A percentile compares a stretch with the other conserved stretches of the same genome.
Evolutionary conservation across 768 basidiomycete genomes (phyloP).

Genomic region (Butyriboletus loyo): DNA sequence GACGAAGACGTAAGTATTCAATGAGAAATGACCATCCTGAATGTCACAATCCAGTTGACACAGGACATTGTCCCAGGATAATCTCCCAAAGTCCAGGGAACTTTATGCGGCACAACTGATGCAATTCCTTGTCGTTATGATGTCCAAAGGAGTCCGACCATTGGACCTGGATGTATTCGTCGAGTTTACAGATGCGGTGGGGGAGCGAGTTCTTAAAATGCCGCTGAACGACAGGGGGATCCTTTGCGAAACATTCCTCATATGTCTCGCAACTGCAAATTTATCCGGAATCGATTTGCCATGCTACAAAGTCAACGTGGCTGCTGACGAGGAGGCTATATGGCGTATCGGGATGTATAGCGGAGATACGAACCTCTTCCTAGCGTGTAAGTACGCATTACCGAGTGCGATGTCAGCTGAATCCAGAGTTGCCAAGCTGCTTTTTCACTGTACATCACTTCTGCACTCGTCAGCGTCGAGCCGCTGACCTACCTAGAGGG

Average conservation of each 20-base stretch:
- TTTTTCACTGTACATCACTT: slow-evolving; percentile 43
- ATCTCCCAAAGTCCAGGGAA: slow-evolving; percentile 3
- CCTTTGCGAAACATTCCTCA: slow-evolving; percentile 38
- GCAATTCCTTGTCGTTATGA: slow-evolving; percentile 24
- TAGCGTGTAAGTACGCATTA: slow-evolving; percentile 38
- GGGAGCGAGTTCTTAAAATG: slow-evolving; percentile 13
- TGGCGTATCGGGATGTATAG: slow-evolving; percentile 36
- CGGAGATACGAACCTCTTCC: slow-evolving; percentile 32
- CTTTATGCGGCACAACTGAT: slow-evolving; percentile 16
- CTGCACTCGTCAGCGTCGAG: slow-evolving; percentile 26
- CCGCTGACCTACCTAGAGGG: slow-evolving; percentile 43
- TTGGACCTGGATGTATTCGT: not conserved
- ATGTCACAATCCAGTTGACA: not conserved
- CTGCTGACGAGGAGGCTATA: slow-evolving; percentile 33
- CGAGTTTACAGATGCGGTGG: slow-evolving; percentile 14
- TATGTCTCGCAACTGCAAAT: slow-evolving; percentile 30
- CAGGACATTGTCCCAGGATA: slow-evolving; percentile 14
- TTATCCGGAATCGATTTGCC: slow-evolving; percentile 10
- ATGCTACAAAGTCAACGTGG: not conserved
- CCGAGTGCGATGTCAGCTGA: not conserved
- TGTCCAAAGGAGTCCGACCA: slow-evolving; percentile 17
- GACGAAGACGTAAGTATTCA: slow-evolving; percentile 14
- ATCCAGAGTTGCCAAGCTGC: slow-evolving; percentile 35
- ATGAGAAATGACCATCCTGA: not conserved
- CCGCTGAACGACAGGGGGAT: slow-evolving; percentile 3